phyloP scores from a whole-genome alignment of 768 basidiomycete genomes.

The Leccinum longicurvipes region DNA sequence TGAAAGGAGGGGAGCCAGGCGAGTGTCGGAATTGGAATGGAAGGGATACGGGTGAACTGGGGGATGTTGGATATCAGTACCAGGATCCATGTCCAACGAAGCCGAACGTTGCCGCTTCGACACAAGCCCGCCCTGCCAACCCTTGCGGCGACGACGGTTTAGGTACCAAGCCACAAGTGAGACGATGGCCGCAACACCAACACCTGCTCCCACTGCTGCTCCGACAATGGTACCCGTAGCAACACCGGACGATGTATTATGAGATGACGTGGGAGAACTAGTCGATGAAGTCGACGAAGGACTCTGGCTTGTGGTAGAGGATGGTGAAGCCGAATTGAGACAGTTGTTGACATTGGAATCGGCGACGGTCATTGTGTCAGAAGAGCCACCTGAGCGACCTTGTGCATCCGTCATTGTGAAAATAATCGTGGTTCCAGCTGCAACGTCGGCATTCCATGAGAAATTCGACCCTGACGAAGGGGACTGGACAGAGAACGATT shows the following conservation, averaged over 20 bases:
- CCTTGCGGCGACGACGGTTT: slow-evolving; percentile 24
- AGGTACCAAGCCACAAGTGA: slow-evolving; percentile 53
- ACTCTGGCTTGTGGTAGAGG: slow-evolving; percentile 39
- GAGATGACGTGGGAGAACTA: slow-evolving; percentile 18
- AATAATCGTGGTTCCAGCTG: slow-evolving; percentile 54
- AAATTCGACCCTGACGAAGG: slow-evolving; percentile 36
- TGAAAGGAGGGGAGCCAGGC: slow-evolving; percentile 11
- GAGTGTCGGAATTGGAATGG: slow-evolving; percentile 20
- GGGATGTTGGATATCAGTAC: slow-evolving; percentile 29
- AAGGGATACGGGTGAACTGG: slow-evolving; percentile 35
- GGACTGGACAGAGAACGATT: slow-evolving; percentile 43
- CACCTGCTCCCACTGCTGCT: slow-evolving; percentile 46
- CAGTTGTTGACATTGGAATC: slow-evolving; percentile 49
- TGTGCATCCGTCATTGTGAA: slow-evolving; percentile 53
- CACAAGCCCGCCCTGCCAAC: slow-evolving; percentile 29
- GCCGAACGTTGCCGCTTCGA: slow-evolving; percentile 26
- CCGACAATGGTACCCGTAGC: slow-evolving; percentile 49
- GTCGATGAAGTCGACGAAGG: slow-evolving; percentile 22
- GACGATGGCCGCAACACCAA: slow-evolving; percentile 51
- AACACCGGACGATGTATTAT: slow-evolving; percentile 24
- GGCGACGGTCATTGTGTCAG: slow-evolving; percentile 48
- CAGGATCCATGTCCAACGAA: slow-evolving; percentile 38
- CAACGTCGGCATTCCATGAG: slow-evolving; percentile 56
- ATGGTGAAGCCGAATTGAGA: slow-evolving; percentile 49
- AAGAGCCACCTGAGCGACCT: slow-evolving; percentile 56